Evolutionary conservation across 768 basidiomycete species (phyloP).

Genomic region (Kondoa subrosea): DNA sequence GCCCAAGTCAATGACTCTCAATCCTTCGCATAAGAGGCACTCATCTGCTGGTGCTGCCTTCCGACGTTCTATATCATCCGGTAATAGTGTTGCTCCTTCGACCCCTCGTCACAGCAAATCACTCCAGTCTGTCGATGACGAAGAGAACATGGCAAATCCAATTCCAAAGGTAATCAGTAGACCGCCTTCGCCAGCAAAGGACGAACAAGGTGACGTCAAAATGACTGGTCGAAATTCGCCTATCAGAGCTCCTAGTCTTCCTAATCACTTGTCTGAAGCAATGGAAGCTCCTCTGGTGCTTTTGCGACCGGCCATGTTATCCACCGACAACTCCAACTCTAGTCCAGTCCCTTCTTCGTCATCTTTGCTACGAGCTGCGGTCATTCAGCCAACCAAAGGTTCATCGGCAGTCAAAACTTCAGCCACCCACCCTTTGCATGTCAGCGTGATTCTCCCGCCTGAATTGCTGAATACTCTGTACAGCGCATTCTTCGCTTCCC

Average conservation of each 20-base stretch:
- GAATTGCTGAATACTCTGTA: constrained; percentile 14
- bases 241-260: neutral
- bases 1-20: neutral
- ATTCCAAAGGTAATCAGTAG: neutral
- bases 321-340: neutral
- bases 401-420: constrained; percentile 17
- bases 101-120: neutral
- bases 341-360: neutral
- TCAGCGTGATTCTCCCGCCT: constrained; percentile 13
- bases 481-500: constrained; percentile 4
- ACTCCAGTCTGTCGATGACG: neutral
- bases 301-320: neutral
- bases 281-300: neutral
- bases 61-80: neutral
- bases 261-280: neutral
- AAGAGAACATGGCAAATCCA: neutral
- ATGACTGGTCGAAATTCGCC: constrained; percentile 5
- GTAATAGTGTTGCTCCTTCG: neutral
- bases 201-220: neutral
- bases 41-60: neutral
- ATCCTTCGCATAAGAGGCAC: neutral
- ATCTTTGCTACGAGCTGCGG: neutral
- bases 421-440: constrained; percentile 18
- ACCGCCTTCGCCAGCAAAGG: neutral
- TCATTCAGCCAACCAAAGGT: neutral